phyloP scores from a whole-genome alignment of 129 eudicot genomes.

The Chrysanthemum makinoi region DNA sequence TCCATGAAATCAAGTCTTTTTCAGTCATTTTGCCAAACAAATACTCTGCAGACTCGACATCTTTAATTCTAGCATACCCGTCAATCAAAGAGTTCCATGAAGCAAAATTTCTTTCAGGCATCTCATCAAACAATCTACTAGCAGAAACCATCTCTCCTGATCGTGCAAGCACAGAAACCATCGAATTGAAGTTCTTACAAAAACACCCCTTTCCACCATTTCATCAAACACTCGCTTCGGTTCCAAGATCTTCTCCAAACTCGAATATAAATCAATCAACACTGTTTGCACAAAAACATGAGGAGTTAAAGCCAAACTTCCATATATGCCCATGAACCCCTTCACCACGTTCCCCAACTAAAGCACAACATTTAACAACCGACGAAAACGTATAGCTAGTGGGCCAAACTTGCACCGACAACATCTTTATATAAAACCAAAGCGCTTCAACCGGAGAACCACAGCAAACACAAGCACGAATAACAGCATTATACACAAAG shows the following conservation, averaged over 20 bases:
- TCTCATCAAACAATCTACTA: conserved; percentile 51
- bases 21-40: conserved; percentile 46
- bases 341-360: conserved; percentile 42
- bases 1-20: conserved; percentile 86
- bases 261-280: conserved; percentile 68
- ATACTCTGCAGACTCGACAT: conserved; percentile 56
- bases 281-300: conserved; percentile 68
- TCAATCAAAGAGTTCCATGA: conserved; percentile 74
- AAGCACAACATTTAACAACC: conserved; percentile 55
- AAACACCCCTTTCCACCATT: conserved; percentile 61
- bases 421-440: conserved; percentile 46
- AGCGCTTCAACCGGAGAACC: conserved; percentile 47
- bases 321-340: conserved; percentile 63
- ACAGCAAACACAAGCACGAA: conserved; percentile 60
- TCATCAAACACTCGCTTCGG: conserved; percentile 64
- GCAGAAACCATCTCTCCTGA: conserved; percentile 71
- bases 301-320: conserved; percentile 56
- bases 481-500: conserved; percentile 66
- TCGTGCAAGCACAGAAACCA: conserved; percentile 51
- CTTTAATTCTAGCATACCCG: conserved; percentile 61
- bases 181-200: conserved; percentile 63
- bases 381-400: conserved; percentile 69
- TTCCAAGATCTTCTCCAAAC: conserved; percentile 40
- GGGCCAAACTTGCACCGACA: conserved; percentile 51
- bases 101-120: conserved; percentile 66